phyloP scores from a whole-genome alignment of 1,284 basidiomycete genomes.

The Singerocomus inundabilis region DNA sequence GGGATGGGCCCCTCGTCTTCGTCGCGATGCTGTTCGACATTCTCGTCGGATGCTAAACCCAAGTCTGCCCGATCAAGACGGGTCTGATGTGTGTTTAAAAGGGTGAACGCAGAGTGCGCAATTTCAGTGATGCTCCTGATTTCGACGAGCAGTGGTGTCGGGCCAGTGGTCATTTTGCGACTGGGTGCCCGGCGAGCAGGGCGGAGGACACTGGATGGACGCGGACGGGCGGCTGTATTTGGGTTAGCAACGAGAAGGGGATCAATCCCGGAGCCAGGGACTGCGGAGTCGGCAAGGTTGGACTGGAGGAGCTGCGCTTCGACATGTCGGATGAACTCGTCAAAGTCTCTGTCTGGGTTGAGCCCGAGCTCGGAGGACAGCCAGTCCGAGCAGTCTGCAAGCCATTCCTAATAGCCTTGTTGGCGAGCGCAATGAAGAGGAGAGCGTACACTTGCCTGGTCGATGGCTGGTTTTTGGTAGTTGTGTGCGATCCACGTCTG shows the following conservation, averaged over 20 bases:
- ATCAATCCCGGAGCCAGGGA: constrained; percentile 61
- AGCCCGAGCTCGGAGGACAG: constrained; percentile 48
- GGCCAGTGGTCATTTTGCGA: constrained; percentile 32
- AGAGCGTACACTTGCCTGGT: constrained; percentile 42
- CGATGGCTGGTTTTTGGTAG: constrained; percentile 55
- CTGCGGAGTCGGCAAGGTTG: constrained; percentile 65
- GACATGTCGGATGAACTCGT: constrained; percentile 49
- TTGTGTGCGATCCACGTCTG: constrained; percentile 44
- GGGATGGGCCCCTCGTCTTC: constrained; percentile 73
- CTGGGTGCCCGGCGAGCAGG: constrained; percentile 4
- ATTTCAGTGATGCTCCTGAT: constrained; percentile 74
- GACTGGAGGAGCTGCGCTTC: constrained; percentile 70
- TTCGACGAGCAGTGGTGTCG: constrained; percentile 61
- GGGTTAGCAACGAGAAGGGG: constrained; percentile 42
- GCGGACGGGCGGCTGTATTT: neutral
- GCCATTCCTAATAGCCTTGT: constrained; percentile 56
- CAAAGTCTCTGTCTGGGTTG: constrained; percentile 44
- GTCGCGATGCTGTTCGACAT: constrained; percentile 49
- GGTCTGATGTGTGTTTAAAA: constrained; percentile 61
- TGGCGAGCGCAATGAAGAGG: neutral
- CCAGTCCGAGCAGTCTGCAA: constrained; percentile 68
- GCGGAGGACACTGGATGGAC: neutral
- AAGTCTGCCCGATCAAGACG: constrained; percentile 59
- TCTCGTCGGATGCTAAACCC: constrained; percentile 41
- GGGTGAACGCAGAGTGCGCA: constrained; percentile 65